Evolutionary conservation across 495 filamentous ascomycete species (phyloP).

Genomic region (Neurospora sp.): DNA sequence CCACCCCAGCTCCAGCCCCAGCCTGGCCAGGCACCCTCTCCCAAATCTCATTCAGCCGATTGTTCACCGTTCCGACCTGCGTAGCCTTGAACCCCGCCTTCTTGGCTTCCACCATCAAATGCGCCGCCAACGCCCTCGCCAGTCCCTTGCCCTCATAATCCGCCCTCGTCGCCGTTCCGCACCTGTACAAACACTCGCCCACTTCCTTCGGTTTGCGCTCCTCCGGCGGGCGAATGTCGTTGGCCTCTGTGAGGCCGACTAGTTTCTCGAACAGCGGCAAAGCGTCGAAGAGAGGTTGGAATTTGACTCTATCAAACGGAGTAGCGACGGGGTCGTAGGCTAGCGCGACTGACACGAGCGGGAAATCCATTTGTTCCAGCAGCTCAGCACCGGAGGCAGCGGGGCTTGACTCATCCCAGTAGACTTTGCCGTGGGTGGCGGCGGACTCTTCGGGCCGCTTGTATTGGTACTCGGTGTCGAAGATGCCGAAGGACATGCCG

Average conservation of each 20-base stretch:
- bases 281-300: slow-evolving; percentile 16
- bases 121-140: slow-evolving; percentile 26
- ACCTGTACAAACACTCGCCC: slow-evolving; percentile 28
- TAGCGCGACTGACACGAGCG: slow-evolving; percentile 31
- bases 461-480: slow-evolving; percentile 36
- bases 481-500: slow-evolving; percentile 34
- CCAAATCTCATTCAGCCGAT: neutral
- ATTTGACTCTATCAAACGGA: slow-evolving; percentile 17
- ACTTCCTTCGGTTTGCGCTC: slow-evolving; percentile 16
- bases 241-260: slow-evolving; percentile 8
- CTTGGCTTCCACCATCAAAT: slow-evolving; percentile 24
- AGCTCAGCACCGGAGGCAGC: slow-evolving; percentile 5
- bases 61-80: neutral
- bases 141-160: slow-evolving; percentile 25
- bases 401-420: slow-evolving; percentile 25
- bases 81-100: neutral
- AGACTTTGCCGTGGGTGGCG: slow-evolving; percentile 27
- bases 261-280: slow-evolving; percentile 25
- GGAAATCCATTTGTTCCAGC: slow-evolving; percentile 32
- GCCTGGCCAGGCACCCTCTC: neutral
- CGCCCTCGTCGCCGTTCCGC: slow-evolving; percentile 25
- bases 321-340: slow-evolving; percentile 25
- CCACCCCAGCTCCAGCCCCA: neutral
- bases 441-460: slow-evolving; percentile 27
- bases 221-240: slow-evolving; percentile 13